A percentile compares a stretch with the other conserved stretches of the same genome.
phyloP scores from a whole-genome alignment of 2,329 filamentous ascomycete genomes.

The Bisporella sp. region DNA sequence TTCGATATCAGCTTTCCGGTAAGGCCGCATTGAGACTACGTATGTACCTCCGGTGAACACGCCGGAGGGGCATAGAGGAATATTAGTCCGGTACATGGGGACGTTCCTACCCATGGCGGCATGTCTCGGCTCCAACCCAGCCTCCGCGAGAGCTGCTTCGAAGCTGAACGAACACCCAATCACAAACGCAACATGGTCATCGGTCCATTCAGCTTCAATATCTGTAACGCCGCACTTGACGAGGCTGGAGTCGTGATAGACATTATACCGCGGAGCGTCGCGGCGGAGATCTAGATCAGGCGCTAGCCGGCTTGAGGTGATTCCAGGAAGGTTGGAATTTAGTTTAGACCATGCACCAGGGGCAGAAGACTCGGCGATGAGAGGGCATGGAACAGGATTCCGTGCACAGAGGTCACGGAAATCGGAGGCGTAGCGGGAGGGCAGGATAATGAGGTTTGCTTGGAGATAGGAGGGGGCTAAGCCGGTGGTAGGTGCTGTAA shows the following conservation, averaged over 20 bases:
- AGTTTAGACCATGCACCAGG: constrained; percentile 36
- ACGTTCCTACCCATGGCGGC: constrained; percentile 41
- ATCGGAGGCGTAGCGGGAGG: constrained; percentile 46
- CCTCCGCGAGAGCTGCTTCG: constrained; percentile 45
- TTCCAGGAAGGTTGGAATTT: constrained; percentile 29
- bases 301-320: constrained; percentile 23
- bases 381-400: constrained; percentile 56
- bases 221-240: constrained; percentile 32
- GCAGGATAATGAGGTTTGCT: constrained; percentile 56
- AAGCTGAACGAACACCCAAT: constrained; percentile 61
- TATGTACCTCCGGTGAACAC: constrained; percentile 47
- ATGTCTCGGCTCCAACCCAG: constrained; percentile 46
- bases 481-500: constrained; percentile 38
- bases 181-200: constrained; percentile 53
- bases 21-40: constrained; percentile 59
- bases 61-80: constrained; percentile 50
- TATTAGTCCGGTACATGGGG: constrained; percentile 53
- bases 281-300: constrained; percentile 45
- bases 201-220: constrained; percentile 45
- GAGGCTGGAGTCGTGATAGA: constrained; percentile 45
- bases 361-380: constrained; percentile 44
- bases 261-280: constrained; percentile 50
- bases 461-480: constrained; percentile 49
- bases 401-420: constrained; percentile 52
- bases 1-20: constrained; percentile 41